These are phyloP conservation scores for Taphrina deformans DNA, from an alignment of 1,139 yeast species.

Conservation along the genomic window DNA sequence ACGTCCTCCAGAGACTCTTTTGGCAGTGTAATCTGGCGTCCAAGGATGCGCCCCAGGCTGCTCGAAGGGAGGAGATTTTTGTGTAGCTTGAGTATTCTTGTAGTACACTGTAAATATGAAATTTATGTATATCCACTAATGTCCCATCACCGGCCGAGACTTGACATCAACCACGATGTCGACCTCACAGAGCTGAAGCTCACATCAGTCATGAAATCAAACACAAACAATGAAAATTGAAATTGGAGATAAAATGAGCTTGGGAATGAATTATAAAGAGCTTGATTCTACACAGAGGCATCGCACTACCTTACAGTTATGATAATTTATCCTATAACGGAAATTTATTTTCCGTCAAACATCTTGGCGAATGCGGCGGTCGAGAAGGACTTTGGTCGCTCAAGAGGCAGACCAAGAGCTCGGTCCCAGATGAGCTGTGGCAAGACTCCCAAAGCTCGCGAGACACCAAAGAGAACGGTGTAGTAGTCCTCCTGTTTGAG, in stretches of 20 bases:
- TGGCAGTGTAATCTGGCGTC: conserved; percentile 91
- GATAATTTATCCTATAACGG: neutral
- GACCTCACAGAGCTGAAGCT: neutral
- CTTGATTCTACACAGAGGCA: neutral
- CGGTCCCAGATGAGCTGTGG: conserved; percentile 64
- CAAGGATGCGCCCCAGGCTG: conserved; percentile 60
- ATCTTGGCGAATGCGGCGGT: conserved; percentile 52
- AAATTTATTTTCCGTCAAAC: conserved; percentile 15
- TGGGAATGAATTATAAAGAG: neutral
- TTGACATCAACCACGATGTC: too few relatives aligned
- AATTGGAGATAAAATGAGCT: neutral
- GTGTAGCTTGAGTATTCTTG: neutral
- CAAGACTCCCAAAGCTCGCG: conserved; percentile 81
- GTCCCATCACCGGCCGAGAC: too few relatives aligned
- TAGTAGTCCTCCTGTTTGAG: conserved; percentile 92
- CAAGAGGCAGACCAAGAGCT: conserved; percentile 60
- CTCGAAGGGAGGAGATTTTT: conserved; percentile 11
- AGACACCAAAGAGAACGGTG: conserved; percentile 96
- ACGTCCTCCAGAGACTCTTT: conserved; percentile 76
- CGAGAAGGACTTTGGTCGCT: conserved; percentile 60
- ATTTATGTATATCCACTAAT: too few relatives aligned
- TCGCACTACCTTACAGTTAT: neutral
- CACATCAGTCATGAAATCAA: neutral
- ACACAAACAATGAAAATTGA: neutral
- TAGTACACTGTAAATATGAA: neutral